Conservation (phyloP, 2,329 filamentous ascomycete species). For the Trichophyton benhamiae region DNA sequence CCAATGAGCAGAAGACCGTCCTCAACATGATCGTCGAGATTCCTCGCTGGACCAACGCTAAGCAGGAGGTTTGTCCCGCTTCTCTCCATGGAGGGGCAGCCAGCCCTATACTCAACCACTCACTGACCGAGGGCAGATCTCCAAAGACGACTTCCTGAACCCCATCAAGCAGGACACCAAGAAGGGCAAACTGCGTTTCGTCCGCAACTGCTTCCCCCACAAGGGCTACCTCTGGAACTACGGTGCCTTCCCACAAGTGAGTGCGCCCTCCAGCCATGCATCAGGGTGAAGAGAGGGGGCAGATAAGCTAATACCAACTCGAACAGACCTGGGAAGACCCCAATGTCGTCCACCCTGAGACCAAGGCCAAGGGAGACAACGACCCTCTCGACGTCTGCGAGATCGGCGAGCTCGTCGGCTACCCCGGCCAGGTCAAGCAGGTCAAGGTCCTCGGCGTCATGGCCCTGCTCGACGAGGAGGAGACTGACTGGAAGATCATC, state of each 20-base stretch:
- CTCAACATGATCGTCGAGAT: constrained; percentile 99
- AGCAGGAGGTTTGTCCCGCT: constrained; percentile 69
- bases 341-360: constrained; percentile 90
- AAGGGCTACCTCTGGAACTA: constrained; percentile 99
- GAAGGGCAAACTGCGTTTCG: constrained; percentile 98
- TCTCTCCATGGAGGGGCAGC: background rate
- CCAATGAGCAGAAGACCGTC: constrained; percentile 88
- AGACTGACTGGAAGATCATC: constrained; percentile 99
- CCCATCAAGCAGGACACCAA: constrained; percentile 99
- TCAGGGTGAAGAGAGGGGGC: no score
- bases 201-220: constrained; percentile 99
- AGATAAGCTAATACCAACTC: background rate
- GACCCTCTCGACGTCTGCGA: constrained; percentile 99
- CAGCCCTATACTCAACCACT: background rate
- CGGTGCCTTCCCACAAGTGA: constrained; percentile 94
- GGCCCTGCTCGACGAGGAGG: constrained; percentile 97
- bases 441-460: constrained; percentile 99
- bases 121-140: constrained; percentile 53
- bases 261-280: constrained; percentile 19
- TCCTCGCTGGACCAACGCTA: constrained; percentile 98
- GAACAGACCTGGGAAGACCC: constrained; percentile 96
- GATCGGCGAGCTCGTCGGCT: constrained; percentile 95
- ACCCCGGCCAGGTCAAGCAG: constrained; percentile 95
- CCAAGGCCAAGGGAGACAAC: constrained; percentile 99
- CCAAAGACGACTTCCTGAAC: constrained; percentile 96